Conservation (phyloP, 2,329 filamentous ascomycete genomes). For the Fusarium sp. region DNA sequence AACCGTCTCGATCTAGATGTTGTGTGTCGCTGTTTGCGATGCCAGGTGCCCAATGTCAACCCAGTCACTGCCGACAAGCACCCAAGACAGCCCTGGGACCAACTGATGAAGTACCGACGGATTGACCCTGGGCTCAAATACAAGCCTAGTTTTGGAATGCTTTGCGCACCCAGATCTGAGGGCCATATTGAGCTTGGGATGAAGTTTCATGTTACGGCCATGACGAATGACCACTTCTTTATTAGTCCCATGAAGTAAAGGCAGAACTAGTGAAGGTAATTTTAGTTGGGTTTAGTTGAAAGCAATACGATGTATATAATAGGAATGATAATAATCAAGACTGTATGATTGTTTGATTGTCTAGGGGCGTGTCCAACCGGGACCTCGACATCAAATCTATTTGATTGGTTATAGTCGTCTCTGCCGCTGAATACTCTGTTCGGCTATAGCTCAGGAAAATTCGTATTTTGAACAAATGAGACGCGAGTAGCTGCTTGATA, state of each 20-base stretch:
- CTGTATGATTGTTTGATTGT: no score
- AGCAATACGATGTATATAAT: not conserved
- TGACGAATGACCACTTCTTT: slow-evolving; percentile 63
- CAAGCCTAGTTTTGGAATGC: slow-evolving; percentile 75
- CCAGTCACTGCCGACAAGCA: slow-evolving; percentile 70
- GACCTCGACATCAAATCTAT: no score
- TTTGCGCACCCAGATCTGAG: slow-evolving; percentile 67
- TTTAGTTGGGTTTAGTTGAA: no score
- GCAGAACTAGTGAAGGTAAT: no score
- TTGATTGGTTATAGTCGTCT: no score
- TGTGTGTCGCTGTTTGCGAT: slow-evolving; percentile 68
- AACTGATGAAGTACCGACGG: slow-evolving; percentile 68
- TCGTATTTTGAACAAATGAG: no score
- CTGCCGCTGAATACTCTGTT: no score
- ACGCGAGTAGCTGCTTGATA: no score
- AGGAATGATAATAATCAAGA: not conserved
- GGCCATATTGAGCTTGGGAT: slow-evolving; percentile 67
- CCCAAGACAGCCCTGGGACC: slow-evolving; percentile 69
- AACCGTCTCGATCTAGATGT: slow-evolving; percentile 62
- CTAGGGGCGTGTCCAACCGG: no score
- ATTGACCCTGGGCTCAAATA: slow-evolving; percentile 70
- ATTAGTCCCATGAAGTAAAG: slow-evolving; percentile 45
- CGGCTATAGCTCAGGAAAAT: no score
- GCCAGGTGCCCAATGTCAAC: slow-evolving; percentile 73
- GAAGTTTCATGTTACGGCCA: slow-evolving; percentile 66